Conservation (phyloP, 208 protist species). For the Herpetomonas samuelpessoai region DNA sequence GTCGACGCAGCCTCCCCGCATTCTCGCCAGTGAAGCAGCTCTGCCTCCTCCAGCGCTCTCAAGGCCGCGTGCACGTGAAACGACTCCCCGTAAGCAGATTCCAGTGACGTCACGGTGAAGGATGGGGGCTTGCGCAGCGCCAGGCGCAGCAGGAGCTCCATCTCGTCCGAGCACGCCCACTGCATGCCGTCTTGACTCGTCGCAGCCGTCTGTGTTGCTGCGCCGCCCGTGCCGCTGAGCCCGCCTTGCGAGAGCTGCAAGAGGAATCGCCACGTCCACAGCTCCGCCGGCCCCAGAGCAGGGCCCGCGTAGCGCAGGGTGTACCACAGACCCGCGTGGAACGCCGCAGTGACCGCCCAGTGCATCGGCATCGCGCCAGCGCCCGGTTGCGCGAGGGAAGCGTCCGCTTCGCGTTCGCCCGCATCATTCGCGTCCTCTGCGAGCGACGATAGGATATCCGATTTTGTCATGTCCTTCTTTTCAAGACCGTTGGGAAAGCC, state of each 20-base stretch:
- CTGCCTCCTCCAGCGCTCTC: slow-evolving; percentile 8
- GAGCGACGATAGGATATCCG: too few relatives aligned
- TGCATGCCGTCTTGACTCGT: slow-evolving; percentile 7
- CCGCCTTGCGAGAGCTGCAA: slow-evolving; percentile 1
- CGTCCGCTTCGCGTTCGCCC: too few relatives aligned
- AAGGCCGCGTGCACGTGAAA: slow-evolving; percentile 48
- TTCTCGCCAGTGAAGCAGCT: slow-evolving; percentile 4
- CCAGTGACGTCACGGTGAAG: slow-evolving; percentile 39
- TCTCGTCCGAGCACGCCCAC: slow-evolving; percentile 22
- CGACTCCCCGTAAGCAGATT: slow-evolving; percentile 48
- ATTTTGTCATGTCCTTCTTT: too few relatives aligned
- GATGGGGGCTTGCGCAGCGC: slow-evolving; percentile 30
- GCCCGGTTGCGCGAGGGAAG: background rate
- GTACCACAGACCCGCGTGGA: slow-evolving; percentile 55
- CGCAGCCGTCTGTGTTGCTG: too few relatives aligned
- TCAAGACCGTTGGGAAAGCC: too few relatives aligned
- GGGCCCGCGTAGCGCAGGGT: slow-evolving; percentile 35
- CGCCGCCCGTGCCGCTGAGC: background rate
- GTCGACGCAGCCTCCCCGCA: too few relatives aligned
- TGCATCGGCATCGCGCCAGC: slow-evolving; percentile 9
- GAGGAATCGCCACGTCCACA: slow-evolving; percentile 24
- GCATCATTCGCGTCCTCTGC: too few relatives aligned
- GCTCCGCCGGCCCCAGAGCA: slow-evolving; percentile 24
- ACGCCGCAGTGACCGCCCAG: slow-evolving; percentile 42
- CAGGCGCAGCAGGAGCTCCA: slow-evolving; percentile 66